Base-by-base conservation (phyloP, 306 rosid genomes). In the Quercus bicolor region DNA sequence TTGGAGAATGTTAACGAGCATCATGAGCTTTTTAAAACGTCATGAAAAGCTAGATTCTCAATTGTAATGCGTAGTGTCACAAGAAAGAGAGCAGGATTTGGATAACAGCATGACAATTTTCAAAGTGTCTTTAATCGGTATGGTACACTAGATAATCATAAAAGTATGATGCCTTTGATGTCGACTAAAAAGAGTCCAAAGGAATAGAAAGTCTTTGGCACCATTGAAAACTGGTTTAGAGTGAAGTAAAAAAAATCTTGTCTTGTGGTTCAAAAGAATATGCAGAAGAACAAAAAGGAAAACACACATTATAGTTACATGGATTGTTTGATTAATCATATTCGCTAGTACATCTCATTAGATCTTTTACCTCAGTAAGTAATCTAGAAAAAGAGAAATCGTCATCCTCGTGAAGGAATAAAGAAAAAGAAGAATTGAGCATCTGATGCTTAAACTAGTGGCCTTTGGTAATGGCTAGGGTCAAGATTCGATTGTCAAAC, bases 361-460 rank as follows among this genome's bases (percentile, higher is more conserved):
- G 51, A 72, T 68, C 60, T 21, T 37, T 26, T 33, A 69, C 53
- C 65, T 43, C 62, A 29, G 55, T 52, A 77, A 65, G 34, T 26
- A 55, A 54, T 61, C 37, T 62, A 31, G 45, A 8, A 48, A 56
- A 75, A 48, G 64, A 80, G 66, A 80, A 52, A 43, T 48, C 68
- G 74, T 56, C 80, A 79, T 70, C 54, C 73, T 74, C 74, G 20
- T 37, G 70, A 72, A 37, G 84, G 81, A 80, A 72, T 77, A 81
- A 79, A 81, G 81, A 75, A 72, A 77, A 78, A 55, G 68, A 68
- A 76, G 4, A 62, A 14, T 81, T 34, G 62, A 81, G 88, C 82
- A 86, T 69, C 68, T 60, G 91, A 86, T 88, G 89, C 92, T 80
- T 37, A 77, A 69, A 73, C 74, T 71, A 78, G 83, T 85, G 88